phyloP scores from a whole-genome alignment of 2,329 filamentous ascomycete genomes.

The Juglanconis sp. region DNA sequence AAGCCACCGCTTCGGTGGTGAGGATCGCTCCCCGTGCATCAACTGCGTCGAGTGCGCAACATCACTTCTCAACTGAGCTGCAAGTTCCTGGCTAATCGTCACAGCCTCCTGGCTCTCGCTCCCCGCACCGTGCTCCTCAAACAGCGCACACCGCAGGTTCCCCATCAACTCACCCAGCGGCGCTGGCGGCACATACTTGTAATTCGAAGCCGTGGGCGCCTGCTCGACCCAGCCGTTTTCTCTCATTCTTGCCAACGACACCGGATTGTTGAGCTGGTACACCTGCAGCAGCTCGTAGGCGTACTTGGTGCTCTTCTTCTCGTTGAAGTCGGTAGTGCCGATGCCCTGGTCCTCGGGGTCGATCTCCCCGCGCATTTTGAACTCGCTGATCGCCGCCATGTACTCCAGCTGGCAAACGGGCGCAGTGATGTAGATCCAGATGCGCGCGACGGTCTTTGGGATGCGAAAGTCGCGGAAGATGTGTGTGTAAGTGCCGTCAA shows the following conservation, averaged over 20 bases:
- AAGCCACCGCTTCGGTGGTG: not conserved
- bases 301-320: constrained; percentile 36
- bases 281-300: constrained; percentile 55
- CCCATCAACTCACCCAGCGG: constrained; percentile 55
- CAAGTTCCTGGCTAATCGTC: constrained; percentile 51
- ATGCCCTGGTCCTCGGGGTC: constrained; percentile 36
- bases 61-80: constrained; percentile 48
- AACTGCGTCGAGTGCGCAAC: constrained; percentile 28
- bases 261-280: constrained; percentile 61
- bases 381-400: constrained; percentile 53
- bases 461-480: constrained; percentile 56
- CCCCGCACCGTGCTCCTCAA: constrained; percentile 30
- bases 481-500: constrained; percentile 49
- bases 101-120: constrained; percentile 24
- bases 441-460: constrained; percentile 51
- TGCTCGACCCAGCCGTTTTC: constrained; percentile 52
- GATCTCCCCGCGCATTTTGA: constrained; percentile 47
- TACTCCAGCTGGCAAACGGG: constrained; percentile 51
- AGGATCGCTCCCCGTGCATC: not conserved
- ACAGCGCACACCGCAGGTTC: constrained; percentile 53
- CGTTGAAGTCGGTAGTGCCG: constrained; percentile 52
- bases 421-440: constrained; percentile 58
- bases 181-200: constrained; percentile 53
- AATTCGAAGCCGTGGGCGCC: constrained; percentile 42
- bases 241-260: constrained; percentile 49